Evolutionary conservation across 768 basidiomycete genomes (phyloP).

Genomic region (Inosperma sp.): DNA sequence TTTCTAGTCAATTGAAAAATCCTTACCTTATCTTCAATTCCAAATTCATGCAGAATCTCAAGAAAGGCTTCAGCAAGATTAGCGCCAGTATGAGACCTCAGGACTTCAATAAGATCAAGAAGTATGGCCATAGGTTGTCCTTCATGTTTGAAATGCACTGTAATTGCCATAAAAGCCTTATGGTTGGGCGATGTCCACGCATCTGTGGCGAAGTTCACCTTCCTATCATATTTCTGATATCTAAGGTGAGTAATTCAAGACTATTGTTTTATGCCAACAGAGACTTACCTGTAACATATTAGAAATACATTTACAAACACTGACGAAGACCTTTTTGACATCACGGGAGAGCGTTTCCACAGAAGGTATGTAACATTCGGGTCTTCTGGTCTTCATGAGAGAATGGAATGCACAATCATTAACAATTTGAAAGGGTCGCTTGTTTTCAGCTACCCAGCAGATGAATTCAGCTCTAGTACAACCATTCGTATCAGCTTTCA

Average conservation of each 20-base stretch:
- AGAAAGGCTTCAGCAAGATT: slow-evolving; percentile 29
- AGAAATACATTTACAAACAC: slow-evolving; percentile 3
- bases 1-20: too few relatives aligned
- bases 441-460: slow-evolving; percentile 8
- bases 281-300: slow-evolving; percentile 12
- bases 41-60: slow-evolving; percentile 21
- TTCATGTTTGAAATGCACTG: too few relatives aligned
- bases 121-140: slow-evolving; percentile 23
- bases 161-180: too few relatives aligned
- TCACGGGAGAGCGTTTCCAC: too few relatives aligned
- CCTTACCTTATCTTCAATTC: slow-evolving; percentile 24
- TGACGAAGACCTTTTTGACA: too few relatives aligned
- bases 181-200: too few relatives aligned
- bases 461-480: slow-evolving; percentile 10
- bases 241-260: not conserved
- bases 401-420: slow-evolving; percentile 8
- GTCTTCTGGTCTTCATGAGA: slow-evolving; percentile 11
- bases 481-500: too few relatives aligned
- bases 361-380: too few relatives aligned
- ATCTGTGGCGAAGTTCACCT: slow-evolving; percentile 24
- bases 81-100: slow-evolving; percentile 27
- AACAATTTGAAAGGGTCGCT: too few relatives aligned
- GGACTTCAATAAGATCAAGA: slow-evolving; percentile 35
- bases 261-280: not conserved
- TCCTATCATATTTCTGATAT: slow-evolving; percentile 5